Base-by-base conservation (phyloP, 108 stramenopile species). In the Fragilariopsis cylindrus region DNA sequence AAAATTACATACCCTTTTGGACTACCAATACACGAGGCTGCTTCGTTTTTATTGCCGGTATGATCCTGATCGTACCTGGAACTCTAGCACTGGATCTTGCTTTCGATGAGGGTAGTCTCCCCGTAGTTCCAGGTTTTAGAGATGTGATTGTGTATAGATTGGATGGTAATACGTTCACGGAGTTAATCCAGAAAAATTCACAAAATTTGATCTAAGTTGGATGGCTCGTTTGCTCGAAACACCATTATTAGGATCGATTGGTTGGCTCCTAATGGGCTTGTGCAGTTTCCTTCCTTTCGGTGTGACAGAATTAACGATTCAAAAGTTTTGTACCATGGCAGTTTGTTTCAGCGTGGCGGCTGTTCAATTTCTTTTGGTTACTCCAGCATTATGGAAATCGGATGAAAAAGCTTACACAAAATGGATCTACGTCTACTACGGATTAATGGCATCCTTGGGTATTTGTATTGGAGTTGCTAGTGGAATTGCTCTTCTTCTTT, bases 251-350 rank as follows among this genome's bases (percentile, higher is more conserved):
- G 48, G 46, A 54, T 30, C 71, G 12, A 11, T 56, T 12, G 77
- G 77, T 4, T 78, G 77, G 77, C 16, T 66, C 18, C 44, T 78
- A 15, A 48, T 78, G 56, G 71, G 71, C 1, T 48, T 78, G 11
- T 60, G 49, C 39, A 64, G 64, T 21, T 78, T 72, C 65, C 50
- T 78, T 55, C 77, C 77, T 12, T 78, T 72, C 49, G 65, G 71
- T 16, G 15, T 63, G 13, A 53, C 6, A 15, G 75, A 67, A 21
- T 56, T 49, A n/a, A 72, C 52, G 3, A 15, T 72, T 7, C 71
- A 78, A 72, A 78, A 70, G 45, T 58, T 72, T 13, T 71, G 71
- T 44, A 21, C 71, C 16, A 57, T 48, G 42, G 15, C 67, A 40
- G 7, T 78, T 46, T 57, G 52, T 12, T 47, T 67, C 21, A 30